These are phyloP conservation scores for Mycena haematopus DNA, from an alignment of 768 basidiomycete genomes.

Conservation along the genomic window DNA sequence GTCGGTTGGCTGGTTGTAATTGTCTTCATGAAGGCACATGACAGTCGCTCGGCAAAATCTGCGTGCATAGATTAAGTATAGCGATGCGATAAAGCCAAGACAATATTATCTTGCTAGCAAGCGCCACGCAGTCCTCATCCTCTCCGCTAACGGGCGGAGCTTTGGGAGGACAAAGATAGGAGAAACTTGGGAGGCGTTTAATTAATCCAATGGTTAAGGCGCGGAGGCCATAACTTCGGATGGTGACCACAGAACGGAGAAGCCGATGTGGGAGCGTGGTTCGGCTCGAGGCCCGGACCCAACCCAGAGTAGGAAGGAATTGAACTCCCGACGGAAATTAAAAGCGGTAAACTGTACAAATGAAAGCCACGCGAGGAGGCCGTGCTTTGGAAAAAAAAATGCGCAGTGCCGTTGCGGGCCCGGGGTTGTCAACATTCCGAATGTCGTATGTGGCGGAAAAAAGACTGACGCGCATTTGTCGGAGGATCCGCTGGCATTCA, in stretches of 20 bases:
- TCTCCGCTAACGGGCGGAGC: constrained; percentile 12
- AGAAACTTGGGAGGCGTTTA: constrained; percentile 2
- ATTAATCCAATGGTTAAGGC: constrained; percentile 1
- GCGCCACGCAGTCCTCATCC: constrained; percentile 1
- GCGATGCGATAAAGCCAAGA: background rate
- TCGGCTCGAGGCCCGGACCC: constrained; percentile 15
- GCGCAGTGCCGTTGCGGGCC: background rate
- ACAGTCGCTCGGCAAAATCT: constrained; percentile 1
- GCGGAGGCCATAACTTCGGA: constrained; percentile 1
- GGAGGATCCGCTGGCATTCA: constrained; percentile 7
- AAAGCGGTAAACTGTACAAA: constrained; percentile 11
- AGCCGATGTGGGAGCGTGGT: constrained; percentile 5
- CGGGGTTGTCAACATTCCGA: constrained; percentile 5
- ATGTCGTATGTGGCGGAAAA: background rate
- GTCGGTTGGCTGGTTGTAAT: background rate
- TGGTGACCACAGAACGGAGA: background rate
- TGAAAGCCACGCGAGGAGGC: constrained; percentile 24
- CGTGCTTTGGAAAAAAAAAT: background rate
- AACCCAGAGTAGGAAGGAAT: background rate
- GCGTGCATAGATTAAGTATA: background rate
- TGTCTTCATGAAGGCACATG: background rate
- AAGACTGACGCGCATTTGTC: constrained; percentile 11
- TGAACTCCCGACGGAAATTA: constrained; percentile 24
- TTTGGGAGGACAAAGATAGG: background rate
- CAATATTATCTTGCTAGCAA: background rate